Evolutionary conservation across 2,329 filamentous ascomycete genomes (phyloP).

Genomic region (Chrysoporthe cubensis): DNA sequence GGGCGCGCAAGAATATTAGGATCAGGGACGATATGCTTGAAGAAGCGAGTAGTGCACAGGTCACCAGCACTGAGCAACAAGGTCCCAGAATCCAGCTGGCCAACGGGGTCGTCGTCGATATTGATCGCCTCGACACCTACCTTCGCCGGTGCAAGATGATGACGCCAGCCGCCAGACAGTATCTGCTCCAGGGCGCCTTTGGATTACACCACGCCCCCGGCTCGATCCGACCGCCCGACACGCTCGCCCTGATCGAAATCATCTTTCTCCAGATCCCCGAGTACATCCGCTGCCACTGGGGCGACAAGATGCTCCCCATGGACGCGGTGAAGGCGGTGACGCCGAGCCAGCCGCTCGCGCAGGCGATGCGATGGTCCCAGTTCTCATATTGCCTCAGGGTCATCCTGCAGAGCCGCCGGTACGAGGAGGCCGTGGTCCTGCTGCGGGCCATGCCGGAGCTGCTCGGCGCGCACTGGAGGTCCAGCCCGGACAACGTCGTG

Average conservation of each 20-base stretch:
- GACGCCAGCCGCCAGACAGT: not conserved
- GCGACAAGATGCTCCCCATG: not conserved
- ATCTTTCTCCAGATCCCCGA: not conserved
- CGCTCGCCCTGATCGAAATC: not conserved
- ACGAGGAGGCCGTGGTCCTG: not conserved
- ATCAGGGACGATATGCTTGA: not conserved
- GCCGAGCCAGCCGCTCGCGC: not conserved
- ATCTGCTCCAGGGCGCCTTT: not conserved
- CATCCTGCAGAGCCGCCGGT: not conserved
- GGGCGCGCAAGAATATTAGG: not conserved
- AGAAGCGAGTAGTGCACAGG: not conserved
- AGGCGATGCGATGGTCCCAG: slow-evolving; percentile 1
- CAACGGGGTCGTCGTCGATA: not conserved
- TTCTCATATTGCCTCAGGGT: not conserved
- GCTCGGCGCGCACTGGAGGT: not conserved
- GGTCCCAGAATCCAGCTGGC: not conserved
- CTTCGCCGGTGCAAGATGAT: slow-evolving; percentile 5
- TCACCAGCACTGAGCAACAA: not conserved
- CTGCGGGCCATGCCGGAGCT: not conserved
- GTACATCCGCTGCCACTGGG: slow-evolving; percentile 1
- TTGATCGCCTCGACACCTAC: not conserved
- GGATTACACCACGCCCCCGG: not conserved
- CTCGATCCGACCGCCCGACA: not conserved
- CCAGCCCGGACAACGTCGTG: not conserved
- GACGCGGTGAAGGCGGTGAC: not conserved